Evolutionary conservation across 2,329 filamentous ascomycete genomes (phyloP), one percentile per base, ranked within the genome.

Genomic region (Clonostachys rhizophaga): DNA sequence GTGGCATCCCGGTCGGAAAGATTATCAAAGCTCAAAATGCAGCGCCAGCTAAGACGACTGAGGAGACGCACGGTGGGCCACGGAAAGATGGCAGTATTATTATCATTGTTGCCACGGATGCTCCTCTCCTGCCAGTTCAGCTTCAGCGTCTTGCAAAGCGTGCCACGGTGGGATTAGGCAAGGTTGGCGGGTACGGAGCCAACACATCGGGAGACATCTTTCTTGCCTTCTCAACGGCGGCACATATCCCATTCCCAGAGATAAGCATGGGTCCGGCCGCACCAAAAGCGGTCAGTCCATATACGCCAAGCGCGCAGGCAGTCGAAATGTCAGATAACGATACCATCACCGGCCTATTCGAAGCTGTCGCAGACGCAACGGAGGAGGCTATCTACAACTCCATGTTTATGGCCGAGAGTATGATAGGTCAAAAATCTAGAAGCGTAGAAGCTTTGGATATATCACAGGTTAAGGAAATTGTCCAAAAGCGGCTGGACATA

Each of bases 361-460:
- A 83, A 58, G 83, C 81, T 2, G 75, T 71, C 3, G 78, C 79
- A 0, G 83, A 87, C 56, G 77, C 76, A 0, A 79, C 79, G 0
- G 82, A 87, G 55, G 83, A 87, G 62, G 75, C 81, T 2, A 84
- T 87, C 47, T 77, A 83, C 51, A 87, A 87, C 57, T 74, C 76
- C 0, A 61, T 86, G 9, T 83, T 74, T 50, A 83, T 78, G 67
- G 80, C 81, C 2, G 75, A 81, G 54, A 78, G 75, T 0, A 78
- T 83, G 68, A 72, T 69, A 1, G 81, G 81, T 0, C 70, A 74
- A 49, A 66, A 71, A 44, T 77, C 73, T 2, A 60, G 66, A 8
- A 74, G 57, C 24, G 64, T 81, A 2, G 72, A 79, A 43, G 78
- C 71, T 0, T 58, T 81, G 40, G 72, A 76, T 33, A 58, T 79